Evolutionary conservation across 768 basidiomycete genomes (phyloP).

Genomic region (Stropharia rugosoannulata): DNA sequence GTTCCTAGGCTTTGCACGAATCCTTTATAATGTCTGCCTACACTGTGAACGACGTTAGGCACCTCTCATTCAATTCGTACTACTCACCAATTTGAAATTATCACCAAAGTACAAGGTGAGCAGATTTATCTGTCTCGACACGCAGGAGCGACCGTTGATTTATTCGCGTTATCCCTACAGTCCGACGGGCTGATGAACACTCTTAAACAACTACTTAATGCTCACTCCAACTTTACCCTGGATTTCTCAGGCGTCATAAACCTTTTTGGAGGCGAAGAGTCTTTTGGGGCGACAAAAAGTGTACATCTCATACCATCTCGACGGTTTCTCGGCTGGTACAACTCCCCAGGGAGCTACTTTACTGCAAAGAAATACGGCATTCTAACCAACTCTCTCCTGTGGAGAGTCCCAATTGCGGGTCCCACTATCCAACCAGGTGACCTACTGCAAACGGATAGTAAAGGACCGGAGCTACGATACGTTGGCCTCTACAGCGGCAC

Average conservation of each 20-base stretch:
- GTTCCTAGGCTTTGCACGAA: no score
- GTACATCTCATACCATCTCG: conserved; percentile 9
- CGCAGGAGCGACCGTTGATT: no score
- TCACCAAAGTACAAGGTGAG: no score
- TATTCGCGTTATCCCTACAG: no score
- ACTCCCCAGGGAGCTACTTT: conserved; percentile 12
- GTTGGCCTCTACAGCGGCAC: conserved; percentile 8
- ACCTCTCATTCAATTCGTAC: no score
- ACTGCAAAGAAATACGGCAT: conserved; percentile 13
- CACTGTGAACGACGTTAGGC: no score
- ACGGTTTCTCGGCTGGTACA: conserved; percentile 14
- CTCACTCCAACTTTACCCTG: conserved; percentile 2
- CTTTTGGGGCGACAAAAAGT: conserved; percentile 10
- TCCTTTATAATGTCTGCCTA: no score
- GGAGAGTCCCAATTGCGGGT: conserved; percentile 9
- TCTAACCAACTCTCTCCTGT: conserved; percentile 1
- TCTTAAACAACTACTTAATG: no score
- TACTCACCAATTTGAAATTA: no score
- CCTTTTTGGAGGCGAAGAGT: conserved; percentile 12
- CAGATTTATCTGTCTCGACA: no score
- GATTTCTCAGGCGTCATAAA: conserved; percentile 11
- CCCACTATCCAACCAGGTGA: neutral
- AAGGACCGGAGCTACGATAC: conserved; percentile 2
- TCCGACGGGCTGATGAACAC: no score
- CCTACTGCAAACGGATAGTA: conserved; percentile 4